A percentile compares a stretch with the other conserved stretches of the same genome.
Evolutionary conservation across 2,329 filamentous ascomycete genomes (phyloP).

Genomic region (Ceratocystis cubensis): DNA sequence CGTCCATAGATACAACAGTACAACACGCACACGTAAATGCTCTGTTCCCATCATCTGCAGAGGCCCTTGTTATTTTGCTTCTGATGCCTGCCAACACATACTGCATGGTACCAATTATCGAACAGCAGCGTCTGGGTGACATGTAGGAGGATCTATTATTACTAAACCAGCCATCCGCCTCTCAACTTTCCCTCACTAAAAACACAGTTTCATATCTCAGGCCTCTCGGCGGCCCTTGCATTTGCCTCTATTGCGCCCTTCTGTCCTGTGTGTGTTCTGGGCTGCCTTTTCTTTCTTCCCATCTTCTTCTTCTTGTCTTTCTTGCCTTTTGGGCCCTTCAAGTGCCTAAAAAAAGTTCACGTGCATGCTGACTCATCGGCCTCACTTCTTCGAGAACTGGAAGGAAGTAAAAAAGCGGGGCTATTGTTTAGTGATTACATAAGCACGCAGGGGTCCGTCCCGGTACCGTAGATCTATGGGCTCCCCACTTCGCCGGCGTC

Average conservation of each 20-base stretch:
- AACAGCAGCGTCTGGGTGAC: not conserved
- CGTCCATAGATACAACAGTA: not conserved
- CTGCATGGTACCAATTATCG: not conserved
- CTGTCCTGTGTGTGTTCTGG: not conserved
- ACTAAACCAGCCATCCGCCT: not conserved
- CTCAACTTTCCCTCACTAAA: no score
- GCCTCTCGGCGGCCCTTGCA: not conserved
- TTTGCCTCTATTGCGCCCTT: not conserved
- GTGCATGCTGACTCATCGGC: no score
- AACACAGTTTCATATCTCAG: not conserved
- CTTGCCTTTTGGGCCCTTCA: no score
- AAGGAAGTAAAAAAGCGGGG: no score
- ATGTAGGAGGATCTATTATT: not conserved
- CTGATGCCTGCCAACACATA: slow-evolving; percentile 5
- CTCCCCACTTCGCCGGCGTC: no score
- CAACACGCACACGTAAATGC: slow-evolving; percentile 1
- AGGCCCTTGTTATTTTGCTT: not conserved
- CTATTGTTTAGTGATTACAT: no score
- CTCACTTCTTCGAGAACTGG: no score
- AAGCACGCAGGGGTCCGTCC: no score
- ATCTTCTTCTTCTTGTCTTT: no score
- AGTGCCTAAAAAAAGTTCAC: no score
- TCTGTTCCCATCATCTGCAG: not conserved
- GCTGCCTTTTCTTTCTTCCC: not conserved
- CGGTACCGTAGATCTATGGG: no score